These are phyloP conservation scores for Trichoderma sp. DNA, from an alignment of 2,329 filamentous ascomycete species.

Conservation along the genomic window DNA sequence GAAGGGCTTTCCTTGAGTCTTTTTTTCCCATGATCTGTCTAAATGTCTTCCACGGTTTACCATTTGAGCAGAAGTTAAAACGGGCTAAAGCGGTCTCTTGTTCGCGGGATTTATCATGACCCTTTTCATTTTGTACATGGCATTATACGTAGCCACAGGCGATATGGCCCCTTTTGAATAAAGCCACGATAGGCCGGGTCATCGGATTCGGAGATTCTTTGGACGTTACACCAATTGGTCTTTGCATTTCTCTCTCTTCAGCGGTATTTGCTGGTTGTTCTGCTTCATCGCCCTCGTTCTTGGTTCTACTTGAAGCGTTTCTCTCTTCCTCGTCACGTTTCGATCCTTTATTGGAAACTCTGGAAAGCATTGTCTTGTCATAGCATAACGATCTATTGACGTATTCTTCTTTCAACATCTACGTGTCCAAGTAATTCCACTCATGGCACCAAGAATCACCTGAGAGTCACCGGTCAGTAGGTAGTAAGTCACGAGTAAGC, in stretches of 20 bases:
- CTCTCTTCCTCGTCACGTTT: background rate
- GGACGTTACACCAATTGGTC: background rate
- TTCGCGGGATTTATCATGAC: slow-evolving; percentile 1
- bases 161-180: slow-evolving; percentile 10
- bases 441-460: too few species aligned
- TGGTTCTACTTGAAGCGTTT: background rate
- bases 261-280: background rate
- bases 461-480: too few species aligned
- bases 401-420: background rate
- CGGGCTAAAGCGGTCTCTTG: slow-evolving; percentile 1
- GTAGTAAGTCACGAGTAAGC: too few species aligned
- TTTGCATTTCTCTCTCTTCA: background rate
- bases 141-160: background rate
- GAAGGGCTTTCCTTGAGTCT: slow-evolving; percentile 36
- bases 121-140: slow-evolving; percentile 29
- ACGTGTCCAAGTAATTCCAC: background rate
- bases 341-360: slow-evolving; percentile 1
- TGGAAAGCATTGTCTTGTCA: background rate
- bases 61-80: background rate
- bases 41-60: too few species aligned
- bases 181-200: slow-evolving; percentile 9
- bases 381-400: background rate
- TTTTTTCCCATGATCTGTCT: slow-evolving; percentile 34
- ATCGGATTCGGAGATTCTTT: slow-evolving; percentile 8
- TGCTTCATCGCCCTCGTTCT: background rate